Evolutionary conservation across 768 basidiomycete genomes (phyloP), one percentile per base, ranked within the genome.

Genomic region (Myochromella boudieri): DNA sequence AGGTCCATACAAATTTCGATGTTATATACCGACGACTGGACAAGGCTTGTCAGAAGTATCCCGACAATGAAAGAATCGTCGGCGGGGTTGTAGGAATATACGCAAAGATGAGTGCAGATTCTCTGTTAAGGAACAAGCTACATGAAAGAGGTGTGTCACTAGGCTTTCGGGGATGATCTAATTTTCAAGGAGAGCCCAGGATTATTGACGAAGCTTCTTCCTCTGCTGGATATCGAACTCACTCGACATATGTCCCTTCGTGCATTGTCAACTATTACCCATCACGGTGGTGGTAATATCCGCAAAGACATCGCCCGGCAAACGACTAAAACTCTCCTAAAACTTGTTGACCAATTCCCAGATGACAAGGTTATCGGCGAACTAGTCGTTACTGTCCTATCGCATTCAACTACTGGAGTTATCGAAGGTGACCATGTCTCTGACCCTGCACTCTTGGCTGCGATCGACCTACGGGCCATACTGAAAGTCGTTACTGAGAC

Each of bases 11-110:
- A 25, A 74, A 78, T 54, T 85, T 87, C 54, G 73, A 75, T 33
- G 64, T 63, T 2, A 71, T 84, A 27, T 80, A 76, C 49, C 56
- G 61, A 12, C 69, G 68, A 21, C 69, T 85, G 20, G 76, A 83
- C 37, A 64, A 65, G n/a, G 66, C 73, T 1, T 85, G 78, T 52
- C 58, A 69, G 1, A 65, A 61, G 11, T 67, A 77, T 51, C 29
- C 48, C 1, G 62, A 63, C 0, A 77, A 78, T 58, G 70, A 76
- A 27, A 73, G 71, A 46, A 64, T 85, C 14, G 62, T 66, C 38
- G 82, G 81, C 0, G 82, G 76, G 0, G 76, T 85, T 34, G 69
- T 82, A 6, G 79, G 76, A 6, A 79, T 87, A 38, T 84, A 77
- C 52, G 75, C 82, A 12, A 81, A 80, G 55, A 81, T 85, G 78